phyloP scores from a whole-genome alignment of 257 asterid genomes.

The Knoxia roxburghii region DNA sequence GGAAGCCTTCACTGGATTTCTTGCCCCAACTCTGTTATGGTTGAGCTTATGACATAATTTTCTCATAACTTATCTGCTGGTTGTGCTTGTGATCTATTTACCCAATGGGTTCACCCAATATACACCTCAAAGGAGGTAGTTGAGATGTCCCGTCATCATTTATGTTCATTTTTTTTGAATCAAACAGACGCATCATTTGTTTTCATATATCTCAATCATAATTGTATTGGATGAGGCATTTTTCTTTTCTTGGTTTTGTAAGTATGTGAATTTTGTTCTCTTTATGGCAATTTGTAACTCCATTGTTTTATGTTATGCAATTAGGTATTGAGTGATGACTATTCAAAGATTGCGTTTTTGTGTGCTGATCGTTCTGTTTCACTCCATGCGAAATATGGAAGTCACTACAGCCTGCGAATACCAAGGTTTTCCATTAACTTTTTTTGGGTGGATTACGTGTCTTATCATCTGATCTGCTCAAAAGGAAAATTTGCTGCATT shows the following conservation, averaged over 20 bases:
- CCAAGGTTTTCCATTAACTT: constrained; percentile 49
- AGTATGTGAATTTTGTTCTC: not conserved
- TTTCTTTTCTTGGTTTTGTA: not conserved
- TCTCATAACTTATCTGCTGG: not conserved
- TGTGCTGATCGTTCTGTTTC: constrained; percentile 90
- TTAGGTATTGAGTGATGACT: constrained; percentile 88
- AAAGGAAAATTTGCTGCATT: not conserved
- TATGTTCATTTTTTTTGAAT: no score
- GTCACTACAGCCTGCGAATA: constrained; percentile 83
- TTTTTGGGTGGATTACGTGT: not conserved
- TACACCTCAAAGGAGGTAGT: not conserved
- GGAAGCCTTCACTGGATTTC: not conserved
- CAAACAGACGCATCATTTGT: no score
- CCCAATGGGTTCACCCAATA: not conserved
- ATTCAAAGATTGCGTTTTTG: constrained; percentile 86
- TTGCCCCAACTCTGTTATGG: not conserved
- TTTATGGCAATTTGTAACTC: not conserved
- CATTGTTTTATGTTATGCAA: constrained; percentile 13
- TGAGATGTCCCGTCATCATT: not conserved
- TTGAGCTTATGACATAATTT: not conserved
- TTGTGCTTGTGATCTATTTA: not conserved
- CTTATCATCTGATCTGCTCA: not conserved
- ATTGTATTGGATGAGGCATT: not conserved
- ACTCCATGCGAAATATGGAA: constrained; percentile 95
- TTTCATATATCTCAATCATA: not conserved